Evolutionary conservation across 2,329 filamentous ascomycete genomes (phyloP).

Genomic region (Corniculantispora saksenae): DNA sequence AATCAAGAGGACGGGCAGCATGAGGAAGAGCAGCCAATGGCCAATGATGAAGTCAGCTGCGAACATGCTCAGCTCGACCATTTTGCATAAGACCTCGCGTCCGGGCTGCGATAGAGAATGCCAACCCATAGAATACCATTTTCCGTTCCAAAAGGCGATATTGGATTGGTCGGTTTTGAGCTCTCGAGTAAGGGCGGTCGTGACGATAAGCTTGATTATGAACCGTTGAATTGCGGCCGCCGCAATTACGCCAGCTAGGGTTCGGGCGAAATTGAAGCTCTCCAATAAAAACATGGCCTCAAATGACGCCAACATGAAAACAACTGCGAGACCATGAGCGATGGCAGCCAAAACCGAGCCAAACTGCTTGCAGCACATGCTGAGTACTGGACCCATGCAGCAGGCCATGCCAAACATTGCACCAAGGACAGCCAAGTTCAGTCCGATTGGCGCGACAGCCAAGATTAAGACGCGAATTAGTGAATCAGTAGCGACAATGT

Average conservation of each 20-base stretch:
- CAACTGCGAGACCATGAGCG: slow-evolving; percentile 83
- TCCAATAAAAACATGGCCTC: slow-evolving; percentile 96
- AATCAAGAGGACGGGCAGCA: slow-evolving; percentile 81
- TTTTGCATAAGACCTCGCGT: slow-evolving; percentile 97
- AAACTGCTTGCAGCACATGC: slow-evolving; percentile 99
- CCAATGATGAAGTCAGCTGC: slow-evolving; percentile 91
- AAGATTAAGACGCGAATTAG: slow-evolving; percentile 79
- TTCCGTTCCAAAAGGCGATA: slow-evolving; percentile 99
- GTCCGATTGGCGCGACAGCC: slow-evolving; percentile 78
- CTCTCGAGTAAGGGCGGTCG: slow-evolving; percentile 83
- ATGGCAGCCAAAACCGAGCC: slow-evolving; percentile 92
- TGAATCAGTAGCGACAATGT: slow-evolving; percentile 60
- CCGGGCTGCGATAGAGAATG: slow-evolving; percentile 93
- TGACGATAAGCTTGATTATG: slow-evolving; percentile 90
- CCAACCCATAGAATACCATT: slow-evolving; percentile 99
- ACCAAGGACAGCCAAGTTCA: slow-evolving; percentile 82
- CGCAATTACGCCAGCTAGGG: slow-evolving; percentile 86
- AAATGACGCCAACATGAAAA: slow-evolving; percentile 84
- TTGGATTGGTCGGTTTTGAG: slow-evolving; percentile 95
- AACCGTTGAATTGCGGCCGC: slow-evolving; percentile 91
- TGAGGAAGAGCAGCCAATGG: slow-evolving; percentile 86
- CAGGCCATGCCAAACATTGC: slow-evolving; percentile 92
- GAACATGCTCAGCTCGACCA: slow-evolving; percentile 95
- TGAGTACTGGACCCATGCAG: slow-evolving; percentile 91
- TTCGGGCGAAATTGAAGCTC: slow-evolving; percentile 79